Evolutionary conservation across 441 rosid species (phyloP), one percentile per base, ranked within the genome.

Genomic region (Gossypium laxum): DNA sequence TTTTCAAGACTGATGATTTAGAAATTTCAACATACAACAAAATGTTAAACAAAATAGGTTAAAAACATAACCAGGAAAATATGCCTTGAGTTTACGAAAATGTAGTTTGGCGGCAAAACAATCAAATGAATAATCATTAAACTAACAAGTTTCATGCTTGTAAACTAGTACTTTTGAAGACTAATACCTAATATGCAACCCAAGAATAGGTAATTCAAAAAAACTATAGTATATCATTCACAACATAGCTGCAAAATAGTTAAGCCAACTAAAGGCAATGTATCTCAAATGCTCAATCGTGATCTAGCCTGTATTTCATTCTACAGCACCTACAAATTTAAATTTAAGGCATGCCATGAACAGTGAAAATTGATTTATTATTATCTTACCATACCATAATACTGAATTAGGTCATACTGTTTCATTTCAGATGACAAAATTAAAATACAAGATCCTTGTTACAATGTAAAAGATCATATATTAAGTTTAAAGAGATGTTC

Each of bases 301-400:
- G 50, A 34, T 34, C 14, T 17, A 38, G 19, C 67, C 67, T 62
- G 7, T 47, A 17, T 17, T 62, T 17, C 67, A 34, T 17, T 62
- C 50, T 32, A 62, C 18, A 64, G 32, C 30, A 17, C 14, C 74
- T 61, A 62, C 14, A 56, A 51, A 73, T 26, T 73, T 28, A 34
- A 26, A 17, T 22, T 43, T 43, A 63, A 43, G 7, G 50, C 14
- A 19, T 45, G 38, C 22, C 70, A 34, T 34, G 3, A 32, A 68
- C 34, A 14, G 8, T 68, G 1, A 54, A 68, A 54, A 12, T 11
- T 68, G 47, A 51, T 52, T 8, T 18, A 5, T 41, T 43, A 19
- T 43, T 22, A 58, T 26, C 34, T 58, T 58, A 45, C 11, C 54
- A 70, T 58, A 2, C 41, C 22, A 65, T n/a, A 52, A 70, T 10